phyloP scores from a whole-genome alignment of 169 alveolate species.

The Plasmodium coatneyi region DNA sequence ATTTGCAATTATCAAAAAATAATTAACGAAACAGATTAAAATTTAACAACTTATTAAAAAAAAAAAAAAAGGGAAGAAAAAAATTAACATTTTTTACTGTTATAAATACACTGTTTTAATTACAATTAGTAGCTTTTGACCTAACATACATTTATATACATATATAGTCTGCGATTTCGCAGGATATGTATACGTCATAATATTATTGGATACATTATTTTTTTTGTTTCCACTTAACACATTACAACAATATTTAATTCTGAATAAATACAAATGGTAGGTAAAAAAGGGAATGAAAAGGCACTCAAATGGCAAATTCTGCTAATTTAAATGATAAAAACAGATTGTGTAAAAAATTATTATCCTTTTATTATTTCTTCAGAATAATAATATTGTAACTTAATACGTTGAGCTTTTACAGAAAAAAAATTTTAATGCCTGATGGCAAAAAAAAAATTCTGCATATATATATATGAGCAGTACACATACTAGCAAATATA shows the following conservation, averaged over 20 bases:
- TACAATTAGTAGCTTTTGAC: not conserved
- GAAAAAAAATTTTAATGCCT: not conserved
- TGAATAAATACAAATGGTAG: not conserved
- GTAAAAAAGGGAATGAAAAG: not conserved
- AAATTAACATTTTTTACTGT: not conserved
- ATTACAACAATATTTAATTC: not conserved
- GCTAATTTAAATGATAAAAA: not conserved
- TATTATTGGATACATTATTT: not conserved
- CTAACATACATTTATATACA: not conserved
- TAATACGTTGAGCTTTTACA: not conserved
- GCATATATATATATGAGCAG: not conserved
- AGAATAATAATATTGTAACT: not conserved
- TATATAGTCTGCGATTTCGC: conserved; percentile 3
- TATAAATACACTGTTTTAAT: not conserved
- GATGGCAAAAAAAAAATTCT: conserved; percentile 5
- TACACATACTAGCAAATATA: not conserved
- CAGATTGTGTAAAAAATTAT: not conserved
- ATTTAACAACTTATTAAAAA: not conserved
- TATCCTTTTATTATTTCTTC: not conserved
- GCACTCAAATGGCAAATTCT: not conserved
- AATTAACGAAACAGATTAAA: not conserved
- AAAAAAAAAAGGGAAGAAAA: not conserved
- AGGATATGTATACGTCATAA: not conserved
- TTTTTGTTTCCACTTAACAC: not conserved
- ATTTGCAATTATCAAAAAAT: not conserved